Evolutionary conservation across 305 asterid genomes (phyloP).

Genomic region (Fraxinus dipetala): DNA sequence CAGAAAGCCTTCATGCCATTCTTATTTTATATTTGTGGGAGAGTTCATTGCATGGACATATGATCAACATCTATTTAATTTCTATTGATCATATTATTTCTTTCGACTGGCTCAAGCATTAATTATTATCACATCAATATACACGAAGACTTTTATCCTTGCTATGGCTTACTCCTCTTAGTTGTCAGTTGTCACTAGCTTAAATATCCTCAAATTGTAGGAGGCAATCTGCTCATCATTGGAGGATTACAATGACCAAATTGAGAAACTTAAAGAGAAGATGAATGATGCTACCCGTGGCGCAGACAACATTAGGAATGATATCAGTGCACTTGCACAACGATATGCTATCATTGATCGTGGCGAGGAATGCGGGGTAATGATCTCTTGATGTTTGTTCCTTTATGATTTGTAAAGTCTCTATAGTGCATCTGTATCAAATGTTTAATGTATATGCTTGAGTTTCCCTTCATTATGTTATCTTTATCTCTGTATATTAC

Average conservation of each 20-base stretch:
- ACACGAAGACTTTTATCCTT: background rate
- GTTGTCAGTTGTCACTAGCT: background rate
- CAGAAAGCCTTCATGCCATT: background rate
- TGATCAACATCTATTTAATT: background rate
- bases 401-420: background rate
- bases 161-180: background rate
- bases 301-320: conserved; percentile 93
- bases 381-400: conserved; percentile 25
- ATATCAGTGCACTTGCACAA: conserved; percentile 87
- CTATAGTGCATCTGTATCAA: background rate
- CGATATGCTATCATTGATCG: conserved; percentile 80
- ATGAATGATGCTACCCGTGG: conserved; percentile 97
- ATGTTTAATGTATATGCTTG: background rate
- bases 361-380: conserved; percentile 98
- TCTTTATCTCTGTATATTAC: background rate
- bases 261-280: conserved; percentile 92
- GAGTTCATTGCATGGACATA: background rate
- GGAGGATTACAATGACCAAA: conserved; percentile 95
- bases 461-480: conserved; percentile 3
- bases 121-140: background rate
- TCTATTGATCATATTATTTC: background rate
- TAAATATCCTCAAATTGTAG: conserved; percentile 41
- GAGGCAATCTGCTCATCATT: conserved; percentile 95
- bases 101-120: background rate
- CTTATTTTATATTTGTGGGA: background rate